Conservation (phyloP, 2,329 filamentous ascomycete genomes). For the Incumbomyces delicatus region DNA sequence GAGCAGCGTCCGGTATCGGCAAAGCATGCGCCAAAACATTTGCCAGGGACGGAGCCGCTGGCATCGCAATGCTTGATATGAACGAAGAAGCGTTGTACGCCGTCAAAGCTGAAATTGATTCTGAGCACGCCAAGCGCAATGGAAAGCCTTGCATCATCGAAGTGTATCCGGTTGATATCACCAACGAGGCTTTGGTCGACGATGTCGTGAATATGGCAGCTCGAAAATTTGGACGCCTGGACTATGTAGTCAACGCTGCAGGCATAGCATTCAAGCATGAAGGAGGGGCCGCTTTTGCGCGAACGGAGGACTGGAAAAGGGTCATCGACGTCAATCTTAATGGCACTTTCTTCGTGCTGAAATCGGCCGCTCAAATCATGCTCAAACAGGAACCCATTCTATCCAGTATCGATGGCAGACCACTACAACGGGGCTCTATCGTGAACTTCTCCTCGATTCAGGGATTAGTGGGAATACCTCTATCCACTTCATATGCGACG, state of each 20-base stretch:
- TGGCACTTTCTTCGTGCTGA: conserved; percentile 34
- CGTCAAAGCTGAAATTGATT: conserved; percentile 10
- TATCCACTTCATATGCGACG: conserved; percentile 27
- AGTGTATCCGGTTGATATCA: conserved; percentile 34
- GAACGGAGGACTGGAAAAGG: conserved; percentile 29
- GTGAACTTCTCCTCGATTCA: conserved; percentile 32
- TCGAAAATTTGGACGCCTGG: conserved; percentile 39
- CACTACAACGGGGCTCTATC: conserved; percentile 27
- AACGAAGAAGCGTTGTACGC: conserved; percentile 7
- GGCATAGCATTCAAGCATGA: conserved; percentile 21
- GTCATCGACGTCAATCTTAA: conserved; percentile 36
- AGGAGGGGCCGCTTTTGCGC: conserved; percentile 2
- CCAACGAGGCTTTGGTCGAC: conserved; percentile 41
- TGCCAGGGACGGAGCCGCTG: conserved; percentile 12
- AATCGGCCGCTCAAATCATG: conserved; percentile 35
- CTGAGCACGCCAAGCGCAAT: neutral
- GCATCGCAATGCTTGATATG: conserved; percentile 12
- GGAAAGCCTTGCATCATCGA: neutral
- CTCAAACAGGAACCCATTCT: conserved; percentile 33
- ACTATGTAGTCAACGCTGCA: conserved; percentile 21
- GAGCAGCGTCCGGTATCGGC: conserved; percentile 13
- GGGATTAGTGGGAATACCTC: conserved; percentile 31
- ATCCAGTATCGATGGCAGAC: conserved; percentile 27
- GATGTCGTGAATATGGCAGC: conserved; percentile 47
- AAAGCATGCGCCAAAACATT: conserved; percentile 12